Percentiles rank a stretch among this genome's conserved stretches.
These are phyloP conservation scores for Clavispora vitiphila DNA, from an alignment of 805 yeast species.

Conservation along the genomic window DNA sequence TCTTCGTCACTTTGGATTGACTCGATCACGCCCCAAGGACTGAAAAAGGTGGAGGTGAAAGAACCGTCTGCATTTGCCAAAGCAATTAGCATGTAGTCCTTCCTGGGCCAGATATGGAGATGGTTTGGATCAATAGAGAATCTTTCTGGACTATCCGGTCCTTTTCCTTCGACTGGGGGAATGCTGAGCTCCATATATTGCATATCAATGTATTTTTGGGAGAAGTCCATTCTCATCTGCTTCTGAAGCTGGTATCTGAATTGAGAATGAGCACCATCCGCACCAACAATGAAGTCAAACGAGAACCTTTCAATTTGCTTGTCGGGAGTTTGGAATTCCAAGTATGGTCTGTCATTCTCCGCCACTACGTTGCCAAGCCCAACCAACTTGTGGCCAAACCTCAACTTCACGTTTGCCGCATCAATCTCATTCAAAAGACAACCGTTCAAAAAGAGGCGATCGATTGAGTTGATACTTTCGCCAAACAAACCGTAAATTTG, in stretches of 20 bases:
- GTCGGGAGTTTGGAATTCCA: conserved; percentile 20
- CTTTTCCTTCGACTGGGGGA: conserved; percentile 41
- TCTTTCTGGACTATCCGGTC: conserved; percentile 23
- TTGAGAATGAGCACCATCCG: conserved; percentile 81
- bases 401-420: conserved; percentile 39
- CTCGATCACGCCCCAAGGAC: conserved; percentile 67
- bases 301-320: conserved; percentile 17
- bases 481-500: conserved; percentile 80
- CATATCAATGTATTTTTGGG: conserved; percentile 78
- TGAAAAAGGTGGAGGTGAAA: conserved; percentile 85
- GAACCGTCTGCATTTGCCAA: conserved; percentile 81
- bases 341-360: conserved; percentile 14
- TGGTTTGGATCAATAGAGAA: conserved; percentile 67
- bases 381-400: conserved; percentile 55
- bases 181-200: conserved; percentile 78
- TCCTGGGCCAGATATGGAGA: conserved; percentile 91
- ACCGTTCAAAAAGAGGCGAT: conserved; percentile 65
- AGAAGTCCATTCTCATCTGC: conserved; percentile 59
- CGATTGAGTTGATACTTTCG: conserved; percentile 81
- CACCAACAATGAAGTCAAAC: conserved; percentile 67
- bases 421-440: conserved; percentile 57
- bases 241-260: conserved; percentile 67
- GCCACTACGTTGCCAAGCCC: conserved; percentile 26
- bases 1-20: conserved; percentile 40
- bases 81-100: conserved; percentile 83